phyloP scores from a whole-genome alignment of 108 stramenopile genomes.

The Chaetoceros tenuissimus region DNA sequence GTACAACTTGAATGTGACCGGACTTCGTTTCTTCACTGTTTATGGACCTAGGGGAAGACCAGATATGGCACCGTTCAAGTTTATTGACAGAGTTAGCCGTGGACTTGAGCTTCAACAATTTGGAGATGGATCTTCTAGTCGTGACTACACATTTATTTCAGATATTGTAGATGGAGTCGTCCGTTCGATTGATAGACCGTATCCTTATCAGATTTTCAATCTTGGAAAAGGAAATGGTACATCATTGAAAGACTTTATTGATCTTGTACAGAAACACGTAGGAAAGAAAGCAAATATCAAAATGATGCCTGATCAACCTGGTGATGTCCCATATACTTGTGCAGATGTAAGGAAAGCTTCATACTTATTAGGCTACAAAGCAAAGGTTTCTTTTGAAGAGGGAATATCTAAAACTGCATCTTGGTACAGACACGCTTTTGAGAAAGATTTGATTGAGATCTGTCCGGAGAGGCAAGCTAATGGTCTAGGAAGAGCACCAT shows the following conservation, averaged over 20 bases:
- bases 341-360: conserved; percentile 90
- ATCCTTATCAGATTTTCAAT: conserved; percentile 93
- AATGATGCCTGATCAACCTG: conserved; percentile 93
- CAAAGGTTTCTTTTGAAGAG: conserved; percentile 86
- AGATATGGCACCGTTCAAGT: conserved; percentile 98
- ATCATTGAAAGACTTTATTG: conserved; percentile 87
- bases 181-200: conserved; percentile 86
- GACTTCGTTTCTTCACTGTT: conserved; percentile 96
- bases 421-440: conserved; percentile 82
- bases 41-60: conserved; percentile 94
- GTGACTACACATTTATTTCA: conserved; percentile 98
- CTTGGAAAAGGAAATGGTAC: conserved; percentile 92
- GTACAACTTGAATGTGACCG: conserved; percentile 87
- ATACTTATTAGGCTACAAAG: conserved; percentile 83
- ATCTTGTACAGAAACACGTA: conserved; percentile 79
- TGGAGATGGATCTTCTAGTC: conserved; percentile 89
- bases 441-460: conserved; percentile 41
- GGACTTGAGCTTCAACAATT: conserved; percentile 94
- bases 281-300: conserved; percentile 85
- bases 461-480: conserved; percentile 71
- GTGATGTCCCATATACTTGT: conserved; percentile 98
- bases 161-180: conserved; percentile 99
- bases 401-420: conserved; percentile 88
- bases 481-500: conserved; percentile 64
- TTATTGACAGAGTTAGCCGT: conserved; percentile 88